These are phyloP conservation scores for Yarrowia sp. DNA, from an alignment of 805 yeast genomes.

Conservation along the genomic window DNA sequence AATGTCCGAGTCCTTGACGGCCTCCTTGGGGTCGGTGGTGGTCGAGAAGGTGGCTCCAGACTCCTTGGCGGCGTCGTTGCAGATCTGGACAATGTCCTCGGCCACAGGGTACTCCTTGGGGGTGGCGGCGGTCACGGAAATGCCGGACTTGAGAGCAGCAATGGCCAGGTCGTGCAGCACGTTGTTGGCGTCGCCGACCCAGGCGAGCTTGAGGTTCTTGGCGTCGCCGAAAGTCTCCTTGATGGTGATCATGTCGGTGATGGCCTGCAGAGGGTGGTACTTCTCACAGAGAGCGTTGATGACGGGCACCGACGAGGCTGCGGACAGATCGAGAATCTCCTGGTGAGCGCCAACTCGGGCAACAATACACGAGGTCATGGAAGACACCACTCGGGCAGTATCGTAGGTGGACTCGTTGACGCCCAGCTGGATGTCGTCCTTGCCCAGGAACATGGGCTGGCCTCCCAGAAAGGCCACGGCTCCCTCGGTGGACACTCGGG, in stretches of 20 bases:
- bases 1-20: constrained; percentile 76
- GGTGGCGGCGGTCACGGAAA: constrained; percentile 81
- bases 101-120: constrained; percentile 77
- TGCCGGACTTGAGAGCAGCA: constrained; percentile 85
- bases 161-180: constrained; percentile 92
- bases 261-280: constrained; percentile 94
- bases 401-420: constrained; percentile 92
- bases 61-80: constrained; percentile 59
- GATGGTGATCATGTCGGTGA: constrained; percentile 87
- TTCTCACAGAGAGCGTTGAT: constrained; percentile 92
- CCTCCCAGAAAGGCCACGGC: constrained; percentile 94
- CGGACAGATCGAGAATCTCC: constrained; percentile 78
- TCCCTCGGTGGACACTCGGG: constrained; percentile 92
- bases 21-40: constrained; percentile 75
- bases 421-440: constrained; percentile 95
- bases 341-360: constrained; percentile 92
- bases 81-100: constrained; percentile 59
- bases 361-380: constrained; percentile 96
- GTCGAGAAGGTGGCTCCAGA: constrained; percentile 62
- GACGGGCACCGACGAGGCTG: constrained; percentile 86
- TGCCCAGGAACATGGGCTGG: constrained; percentile 95
- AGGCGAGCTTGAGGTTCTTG: constrained; percentile 73
- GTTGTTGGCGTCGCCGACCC: constrained; percentile 98
- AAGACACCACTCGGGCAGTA: constrained; percentile 85
- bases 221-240: constrained; percentile 70